Conservation (phyloP, 2,329 filamentous ascomycete genomes). For the Penicillium janthinellum region DNA sequence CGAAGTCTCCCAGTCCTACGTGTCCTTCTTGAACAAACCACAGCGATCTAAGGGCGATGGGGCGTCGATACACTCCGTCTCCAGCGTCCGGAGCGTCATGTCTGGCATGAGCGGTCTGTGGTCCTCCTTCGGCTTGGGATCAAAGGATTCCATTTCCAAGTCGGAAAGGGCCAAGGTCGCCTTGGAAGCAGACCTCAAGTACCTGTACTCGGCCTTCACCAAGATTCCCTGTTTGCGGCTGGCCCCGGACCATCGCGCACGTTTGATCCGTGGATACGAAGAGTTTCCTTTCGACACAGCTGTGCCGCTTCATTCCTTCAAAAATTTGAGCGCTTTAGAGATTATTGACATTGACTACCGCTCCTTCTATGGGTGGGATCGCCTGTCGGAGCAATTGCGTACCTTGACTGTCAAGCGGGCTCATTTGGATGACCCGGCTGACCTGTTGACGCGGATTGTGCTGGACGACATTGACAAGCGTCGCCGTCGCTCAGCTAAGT, state of each 20-base stretch:
- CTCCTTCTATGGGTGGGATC: constrained; percentile 97
- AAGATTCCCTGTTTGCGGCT: constrained; percentile 92
- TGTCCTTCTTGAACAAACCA: constrained; percentile 86
- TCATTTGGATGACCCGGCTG: constrained; percentile 83
- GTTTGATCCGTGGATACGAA: constrained; percentile 88
- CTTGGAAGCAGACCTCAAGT: constrained; percentile 84
- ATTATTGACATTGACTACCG: constrained; percentile 95
- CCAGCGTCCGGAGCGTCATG: constrained; percentile 95
- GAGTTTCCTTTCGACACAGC: constrained; percentile 98
- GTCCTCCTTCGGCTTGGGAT: constrained; percentile 81
- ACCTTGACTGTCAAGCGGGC: constrained; percentile 87
- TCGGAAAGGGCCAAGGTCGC: constrained; percentile 88
- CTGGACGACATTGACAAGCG: constrained; percentile 95
- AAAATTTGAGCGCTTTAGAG: constrained; percentile 91
- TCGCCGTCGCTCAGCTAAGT: constrained; percentile 82
- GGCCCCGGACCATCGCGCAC: constrained; percentile 88
- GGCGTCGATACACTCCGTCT: constrained; percentile 91
- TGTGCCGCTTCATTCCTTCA: constrained; percentile 94
- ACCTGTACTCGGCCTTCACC: constrained; percentile 96
- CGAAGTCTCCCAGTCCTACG: constrained; percentile 82
- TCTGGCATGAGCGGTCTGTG: constrained; percentile 93
- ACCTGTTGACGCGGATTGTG: constrained; percentile 89
- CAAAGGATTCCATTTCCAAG: constrained; percentile 76
- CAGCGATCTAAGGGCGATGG: constrained; percentile 82
- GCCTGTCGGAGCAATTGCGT: constrained; percentile 84